Evolutionary conservation across 1,284 basidiomycete genomes (phyloP), one percentile per base, ranked within the genome.

Genomic region (Ceratobasidium sp.): DNA sequence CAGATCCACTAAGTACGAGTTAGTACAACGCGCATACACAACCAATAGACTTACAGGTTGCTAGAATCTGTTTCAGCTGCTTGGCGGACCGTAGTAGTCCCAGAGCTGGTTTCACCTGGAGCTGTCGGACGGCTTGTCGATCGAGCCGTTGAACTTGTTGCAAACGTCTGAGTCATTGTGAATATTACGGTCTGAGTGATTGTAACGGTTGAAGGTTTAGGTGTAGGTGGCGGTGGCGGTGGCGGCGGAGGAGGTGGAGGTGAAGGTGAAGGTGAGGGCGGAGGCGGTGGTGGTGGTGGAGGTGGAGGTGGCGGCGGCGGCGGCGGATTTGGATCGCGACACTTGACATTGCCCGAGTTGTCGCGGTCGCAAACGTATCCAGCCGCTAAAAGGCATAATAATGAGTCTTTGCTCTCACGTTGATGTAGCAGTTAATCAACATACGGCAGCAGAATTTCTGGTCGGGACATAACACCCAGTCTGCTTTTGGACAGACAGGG

Each of bases 381-480:
- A 52, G 44, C 52, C n/a, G 70, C 70, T 74, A 74, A 28, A 61
- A 74, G 20, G 23, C 10, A n/a, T 4, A 42, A 20, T 44, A 33
- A 44, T 74, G 3, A 74, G 54, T 6, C 12, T 15, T 23, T 57
- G 1, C 48, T 40, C n/a, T 10, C n/a, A 40, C 15, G 26, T 48
- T 17, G 33, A 38, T 23, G 0, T n/a, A n/a, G n/a, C n/a, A 61
- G n/a, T 28, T 9, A 48, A 12, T 48, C 2, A 23, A 74, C 70
- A 2, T 64, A 74, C 70, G 70, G 13, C 70, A 74, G n/a, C 70
- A 74, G 26, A 74, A 74, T 4, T 38, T 40, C 15, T 62, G 5
- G 10, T 20, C 70, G 20, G n/a, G 10, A 62, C 70, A 74, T 15
- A 15, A 46, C 28, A 26, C 46, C 12, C 64, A 74, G 1, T 44